Base-by-base conservation (phyloP, 2,329 filamentous ascomycete species). In the Diaporthe australafricana region DNA sequence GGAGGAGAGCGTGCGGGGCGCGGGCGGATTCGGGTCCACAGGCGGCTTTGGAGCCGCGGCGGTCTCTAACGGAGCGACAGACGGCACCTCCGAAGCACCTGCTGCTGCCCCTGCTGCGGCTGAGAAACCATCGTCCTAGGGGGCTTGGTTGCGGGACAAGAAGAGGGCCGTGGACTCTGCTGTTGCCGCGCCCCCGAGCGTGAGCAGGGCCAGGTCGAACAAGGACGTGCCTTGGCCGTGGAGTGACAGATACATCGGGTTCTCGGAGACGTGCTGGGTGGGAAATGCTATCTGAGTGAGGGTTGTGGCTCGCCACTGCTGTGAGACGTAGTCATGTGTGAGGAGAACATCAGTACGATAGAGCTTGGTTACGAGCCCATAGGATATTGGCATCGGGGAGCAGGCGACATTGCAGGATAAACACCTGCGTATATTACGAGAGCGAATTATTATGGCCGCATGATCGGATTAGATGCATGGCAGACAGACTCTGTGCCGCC, bases 1-100 rank as follows among this genome's bases (percentile, higher is more conserved):
- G 71, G 94, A 96, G 79, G 94, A 95, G 85, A 98, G 94, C 79
- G 94, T 97, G 14, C 88, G 96, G 52, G 96, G 96, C 32, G 94
- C 92, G 0, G 96, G 95, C 32, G 96, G 95, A 1, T 98, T 98
- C 80, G 95, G 95, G 68, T 97, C 94, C 82, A 98, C 95, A 42
- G 95, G 95, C 25, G 76, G 70, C 20, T 73, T 73, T 45, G 72
- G 70, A n/a, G 30, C n/a, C 48, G 50, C 57, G 22, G 14, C 67
- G 5, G 47, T 52, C 30, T 66, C 63, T 30, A 71, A 65, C 63
- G 35, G 48, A 42, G 48, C 55, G 30, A 17, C 48, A 2, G 71
- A 68, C 60, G 35, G 45, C 53, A 40, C 55, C 38, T 25, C 62
- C 27, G 35, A 60, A 38, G 67, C 38, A 6, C 38, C 40, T 67